phyloP scores from a whole-genome alignment of 1,284 basidiomycete species.

The Apiotrichum gracile region DNA sequence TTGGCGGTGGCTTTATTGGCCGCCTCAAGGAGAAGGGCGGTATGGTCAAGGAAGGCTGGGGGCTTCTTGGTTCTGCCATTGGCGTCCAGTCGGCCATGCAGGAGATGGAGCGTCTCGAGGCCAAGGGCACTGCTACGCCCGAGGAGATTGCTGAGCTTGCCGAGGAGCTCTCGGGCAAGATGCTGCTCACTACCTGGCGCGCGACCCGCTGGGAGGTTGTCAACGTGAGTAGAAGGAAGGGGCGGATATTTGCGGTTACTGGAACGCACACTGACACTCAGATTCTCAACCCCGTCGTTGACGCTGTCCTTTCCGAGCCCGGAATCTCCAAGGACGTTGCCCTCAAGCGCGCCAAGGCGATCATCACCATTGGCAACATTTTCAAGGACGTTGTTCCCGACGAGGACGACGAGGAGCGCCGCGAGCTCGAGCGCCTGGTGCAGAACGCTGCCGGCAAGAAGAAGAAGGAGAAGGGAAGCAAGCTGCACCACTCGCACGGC shows the following conservation, averaged over 20 bases:
- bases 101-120: constrained; percentile 87
- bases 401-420: constrained; percentile 81
- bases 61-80: constrained; percentile 80
- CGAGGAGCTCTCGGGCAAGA: constrained; percentile 92
- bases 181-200: constrained; percentile 90
- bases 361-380: constrained; percentile 74
- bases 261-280: constrained; percentile 16
- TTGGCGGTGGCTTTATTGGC: constrained; percentile 78
- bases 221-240: constrained; percentile 53
- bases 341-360: constrained; percentile 76
- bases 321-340: constrained; percentile 63
- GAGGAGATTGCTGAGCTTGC: constrained; percentile 82
- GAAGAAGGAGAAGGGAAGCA: constrained; percentile 28
- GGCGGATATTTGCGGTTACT: not conserved
- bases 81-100: constrained; percentile 62
- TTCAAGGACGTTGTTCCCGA: constrained; percentile 79
- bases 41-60: constrained; percentile 89
- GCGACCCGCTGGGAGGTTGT: constrained; percentile 88
- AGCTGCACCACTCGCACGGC: not conserved
- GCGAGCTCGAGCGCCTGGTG: constrained; percentile 71
- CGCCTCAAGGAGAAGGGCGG: constrained; percentile 90
- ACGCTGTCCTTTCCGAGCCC: constrained; percentile 72
- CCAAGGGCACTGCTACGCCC: constrained; percentile 72
- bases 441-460: constrained; percentile 48
- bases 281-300: constrained; percentile 60